Evolutionary conservation across 352 stramenopile genomes (phyloP).

Genomic region (Globisporangium spinosum): DNA sequence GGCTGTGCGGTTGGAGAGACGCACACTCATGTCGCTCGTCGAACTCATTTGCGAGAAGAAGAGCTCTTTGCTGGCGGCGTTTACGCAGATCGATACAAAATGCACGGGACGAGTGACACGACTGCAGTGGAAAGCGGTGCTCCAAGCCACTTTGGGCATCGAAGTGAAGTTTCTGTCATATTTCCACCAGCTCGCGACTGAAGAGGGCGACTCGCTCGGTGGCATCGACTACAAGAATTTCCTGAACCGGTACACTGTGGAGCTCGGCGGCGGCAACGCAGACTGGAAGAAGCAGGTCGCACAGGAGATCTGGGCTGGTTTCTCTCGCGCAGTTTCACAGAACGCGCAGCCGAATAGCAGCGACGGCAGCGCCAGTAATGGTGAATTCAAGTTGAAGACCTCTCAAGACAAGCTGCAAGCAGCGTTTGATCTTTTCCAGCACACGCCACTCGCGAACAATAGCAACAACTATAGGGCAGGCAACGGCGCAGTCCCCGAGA

Average conservation of each 20-base stretch:
- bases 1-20: slow-evolving; percentile 55
- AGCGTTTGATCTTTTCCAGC: slow-evolving; percentile 68
- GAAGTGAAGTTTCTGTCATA: slow-evolving; percentile 69
- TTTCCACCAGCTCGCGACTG: slow-evolving; percentile 54
- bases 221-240: slow-evolving; percentile 73
- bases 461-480: not conserved
- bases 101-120: slow-evolving; percentile 49
- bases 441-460: slow-evolving; percentile 6
- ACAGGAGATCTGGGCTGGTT: slow-evolving; percentile 67
- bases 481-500: slow-evolving; percentile 1
- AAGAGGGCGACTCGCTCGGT: slow-evolving; percentile 29
- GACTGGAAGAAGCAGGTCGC: slow-evolving; percentile 69
- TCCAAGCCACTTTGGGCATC: slow-evolving; percentile 60
- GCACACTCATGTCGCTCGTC: slow-evolving; percentile 74
- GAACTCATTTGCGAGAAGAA: slow-evolving; percentile 84
- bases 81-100: slow-evolving; percentile 37
- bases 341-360: slow-evolving; percentile 14
- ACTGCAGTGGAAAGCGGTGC: slow-evolving; percentile 60
- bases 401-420: slow-evolving; percentile 62
- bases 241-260: slow-evolving; percentile 68
- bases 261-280: slow-evolving; percentile 50
- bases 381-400: slow-evolving; percentile 43
- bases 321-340: slow-evolving; percentile 51
- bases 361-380: slow-evolving; percentile 13
- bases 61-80: slow-evolving; percentile 42